Evolutionary conservation across 129 eudicot species (phyloP).

Genomic region (Calendula officinalis): DNA sequence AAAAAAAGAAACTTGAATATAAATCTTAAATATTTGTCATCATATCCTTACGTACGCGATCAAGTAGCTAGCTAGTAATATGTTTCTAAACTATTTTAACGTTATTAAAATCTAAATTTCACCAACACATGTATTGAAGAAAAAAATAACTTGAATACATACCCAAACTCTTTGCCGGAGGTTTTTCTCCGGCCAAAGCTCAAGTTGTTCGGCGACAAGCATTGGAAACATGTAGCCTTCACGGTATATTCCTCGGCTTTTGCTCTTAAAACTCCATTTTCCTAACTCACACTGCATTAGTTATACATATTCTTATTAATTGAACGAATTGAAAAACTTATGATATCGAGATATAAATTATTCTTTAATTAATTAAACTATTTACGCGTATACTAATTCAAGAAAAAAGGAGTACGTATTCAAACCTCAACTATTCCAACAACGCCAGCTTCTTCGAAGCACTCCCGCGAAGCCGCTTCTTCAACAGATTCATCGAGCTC

Average conservation of each 20-base stretch:
- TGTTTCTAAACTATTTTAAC: too few relatives aligned
- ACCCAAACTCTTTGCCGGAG: conserved; percentile 77
- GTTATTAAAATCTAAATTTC: too few relatives aligned
- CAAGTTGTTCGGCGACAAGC: conserved; percentile 79
- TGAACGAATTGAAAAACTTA: too few relatives aligned
- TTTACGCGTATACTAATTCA: neutral
- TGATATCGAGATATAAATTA: neutral
- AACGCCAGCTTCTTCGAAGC: conserved; percentile 88
- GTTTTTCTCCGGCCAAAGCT: conserved; percentile 73
- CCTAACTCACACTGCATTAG: conserved; percentile 61
- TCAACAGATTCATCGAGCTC: conserved; percentile 77
- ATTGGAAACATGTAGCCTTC: conserved; percentile 76
- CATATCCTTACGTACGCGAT: too few relatives aligned
- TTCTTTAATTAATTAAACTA: neutral
- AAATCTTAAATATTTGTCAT: too few relatives aligned
- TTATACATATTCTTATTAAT: conserved; percentile 6
- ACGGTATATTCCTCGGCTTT: conserved; percentile 48
- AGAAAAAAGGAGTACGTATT: neutral
- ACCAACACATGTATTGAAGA: neutral
- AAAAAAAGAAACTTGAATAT: too few relatives aligned
- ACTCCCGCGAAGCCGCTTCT: conserved; percentile 78
- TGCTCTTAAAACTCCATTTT: conserved; percentile 78
- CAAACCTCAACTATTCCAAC: conserved; percentile 65
- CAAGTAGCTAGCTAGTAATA: too few relatives aligned
- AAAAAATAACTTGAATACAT: conserved; percentile 1